Evolutionary conservation across 768 basidiomycete species (phyloP), one percentile per base, ranked within the genome.

Genomic region (Melanogaster broomeanus): DNA sequence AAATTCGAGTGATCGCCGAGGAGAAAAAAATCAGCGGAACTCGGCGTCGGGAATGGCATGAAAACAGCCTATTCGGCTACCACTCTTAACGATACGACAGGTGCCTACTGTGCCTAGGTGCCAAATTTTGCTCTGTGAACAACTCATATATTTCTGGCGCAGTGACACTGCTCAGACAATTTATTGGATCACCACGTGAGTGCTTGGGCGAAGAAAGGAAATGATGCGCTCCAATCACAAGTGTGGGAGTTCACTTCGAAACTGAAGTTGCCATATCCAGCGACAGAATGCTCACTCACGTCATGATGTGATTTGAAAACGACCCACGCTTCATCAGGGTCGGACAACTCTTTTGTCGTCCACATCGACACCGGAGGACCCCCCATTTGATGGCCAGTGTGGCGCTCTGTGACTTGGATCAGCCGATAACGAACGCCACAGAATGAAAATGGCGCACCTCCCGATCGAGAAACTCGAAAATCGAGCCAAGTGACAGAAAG

Each of bases 271-370:
- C 45, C 49, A 48, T 18, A 51, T 25, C 16, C 16, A 16, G 51
- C 24, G 10, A 31, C 25, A 15, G 41, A 27, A 49, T 22, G 6
- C 3, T 48, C 49, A 67, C 84, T 61, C 53, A 86, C 84, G 73
- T 86, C 82, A 61, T 80, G 77, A 56, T 87, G 85, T 0, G 78
- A 76, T 53, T 65, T 66, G 66, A 84, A 85, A 9, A 85, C 77
- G 1, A 78, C 76, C 81, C 80, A 86, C 11, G 81, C 68, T 13
- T 72, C 70, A 42, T 77, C 71, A 43, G 56, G 58, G 4, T 62
- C 41, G 42, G 60, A 53, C 5, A 72, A 66, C 19, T 79, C 72
- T 38, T 69, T 69, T 24, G 76, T 45, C 7, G 72, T 65, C 83
- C 83, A 85, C 63, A 84, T 61, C 4, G 80, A 74, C 24, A 69